A percentile compares a stretch with the other conserved stretches of the same genome.
Conservation (phyloP, 768 basidiomycete species). For the Russula lepida region DNA sequence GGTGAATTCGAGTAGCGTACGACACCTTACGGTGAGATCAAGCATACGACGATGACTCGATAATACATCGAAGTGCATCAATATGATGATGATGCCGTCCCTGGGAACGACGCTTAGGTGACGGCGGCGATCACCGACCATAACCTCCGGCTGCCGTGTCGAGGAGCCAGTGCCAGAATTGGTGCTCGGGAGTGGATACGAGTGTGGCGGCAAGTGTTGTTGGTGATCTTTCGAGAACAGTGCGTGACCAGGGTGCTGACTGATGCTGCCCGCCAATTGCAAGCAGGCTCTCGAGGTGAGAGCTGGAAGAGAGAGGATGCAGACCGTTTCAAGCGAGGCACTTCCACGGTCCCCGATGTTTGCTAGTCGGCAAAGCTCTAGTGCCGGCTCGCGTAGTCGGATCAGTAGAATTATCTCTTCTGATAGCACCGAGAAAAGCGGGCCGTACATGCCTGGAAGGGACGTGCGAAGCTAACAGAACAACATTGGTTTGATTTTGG, state of each 20-base stretch:
- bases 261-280: slow-evolving; percentile 1
- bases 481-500: neutral
- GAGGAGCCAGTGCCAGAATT: neutral
- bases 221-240: neutral
- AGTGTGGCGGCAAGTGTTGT: neutral
- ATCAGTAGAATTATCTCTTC: slow-evolving; percentile 3
- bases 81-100: slow-evolving; percentile 6
- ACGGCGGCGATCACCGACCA: neutral
- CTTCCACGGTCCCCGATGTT: neutral
- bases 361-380: slow-evolving; percentile 2
- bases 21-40: slow-evolving; percentile 2
- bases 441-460: slow-evolving; percentile 1
- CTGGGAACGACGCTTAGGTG: neutral
- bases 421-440: slow-evolving; percentile 2
- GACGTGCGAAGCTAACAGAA: slow-evolving; percentile 1
- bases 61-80: neutral
- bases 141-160: neutral
- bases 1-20: neutral
- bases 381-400: slow-evolving; percentile 1
- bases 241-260: slow-evolving; percentile 6
- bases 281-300: neutral
- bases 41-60: neutral
- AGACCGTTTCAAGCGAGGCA: slow-evolving; percentile 1
- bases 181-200: too few relatives aligned
- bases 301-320: slow-evolving; percentile 8